These are phyloP conservation scores for Knoxia roxburghii DNA, from an alignment of 257 asterid genomes.

Conservation along the genomic window DNA sequence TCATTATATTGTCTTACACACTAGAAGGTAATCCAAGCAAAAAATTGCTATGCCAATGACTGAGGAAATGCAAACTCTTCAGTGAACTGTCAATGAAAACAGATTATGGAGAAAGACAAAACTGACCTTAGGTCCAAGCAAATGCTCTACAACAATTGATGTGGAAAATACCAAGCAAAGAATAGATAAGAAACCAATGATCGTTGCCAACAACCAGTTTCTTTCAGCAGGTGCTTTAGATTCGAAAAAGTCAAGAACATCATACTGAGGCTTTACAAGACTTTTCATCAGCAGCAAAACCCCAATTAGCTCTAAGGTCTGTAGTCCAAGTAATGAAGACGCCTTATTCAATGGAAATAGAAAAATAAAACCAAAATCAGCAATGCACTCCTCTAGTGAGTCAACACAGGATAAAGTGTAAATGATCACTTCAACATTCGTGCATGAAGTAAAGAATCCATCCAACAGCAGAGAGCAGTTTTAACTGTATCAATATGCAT, in stretches of 20 bases:
- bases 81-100: background rate
- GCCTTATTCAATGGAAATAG: slow-evolving; percentile 40
- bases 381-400: no score
- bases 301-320: slow-evolving; percentile 51
- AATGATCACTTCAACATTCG: background rate
- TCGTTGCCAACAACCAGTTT: slow-evolving; percentile 58
- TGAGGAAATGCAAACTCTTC: background rate
- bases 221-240: slow-evolving; percentile 36
- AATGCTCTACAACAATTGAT: slow-evolving; percentile 42
- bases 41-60: background rate
- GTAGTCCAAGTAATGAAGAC: slow-evolving; percentile 44
- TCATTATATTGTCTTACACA: background rate
- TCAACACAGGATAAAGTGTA: background rate
- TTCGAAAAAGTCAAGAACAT: slow-evolving; percentile 46
- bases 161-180: slow-evolving; percentile 48
- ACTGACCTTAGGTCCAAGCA: slow-evolving; percentile 52
- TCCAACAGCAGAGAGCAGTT: background rate
- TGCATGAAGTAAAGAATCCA: background rate
- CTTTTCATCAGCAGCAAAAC: slow-evolving; percentile 50
- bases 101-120: background rate
- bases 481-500: background rate
- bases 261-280: slow-evolving; percentile 47
- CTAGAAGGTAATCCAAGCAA: background rate
- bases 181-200: slow-evolving; percentile 52
- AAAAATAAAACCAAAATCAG: background rate